These are phyloP conservation scores for Vigna unguiculata DNA, from an alignment of 306 rosid species.

Conservation along the genomic window DNA sequence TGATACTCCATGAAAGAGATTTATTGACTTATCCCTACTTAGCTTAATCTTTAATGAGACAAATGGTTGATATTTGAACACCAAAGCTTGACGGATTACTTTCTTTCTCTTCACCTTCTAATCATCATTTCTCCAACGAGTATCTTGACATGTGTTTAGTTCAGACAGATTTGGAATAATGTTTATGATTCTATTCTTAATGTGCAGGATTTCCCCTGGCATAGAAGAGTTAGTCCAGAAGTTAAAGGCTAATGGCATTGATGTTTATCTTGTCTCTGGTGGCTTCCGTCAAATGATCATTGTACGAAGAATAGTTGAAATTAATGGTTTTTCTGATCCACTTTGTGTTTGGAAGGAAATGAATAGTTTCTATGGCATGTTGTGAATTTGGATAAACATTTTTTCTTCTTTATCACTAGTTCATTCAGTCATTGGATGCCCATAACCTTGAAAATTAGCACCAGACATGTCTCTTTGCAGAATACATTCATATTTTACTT, in stretches of 20 bases:
- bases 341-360: constrained; percentile 21
- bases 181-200: constrained; percentile 6
- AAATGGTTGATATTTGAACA: constrained; percentile 8
- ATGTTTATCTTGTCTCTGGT: constrained; percentile 86
- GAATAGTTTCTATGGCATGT: neutral
- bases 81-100: constrained; percentile 13
- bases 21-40: constrained; percentile 9
- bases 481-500: constrained; percentile 14
- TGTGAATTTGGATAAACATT: constrained; percentile 13
- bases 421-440: constrained; percentile 12
- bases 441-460: neutral
- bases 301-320: constrained; percentile 56
- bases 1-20: neutral
- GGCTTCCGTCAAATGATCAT: constrained; percentile 97
- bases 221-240: constrained; percentile 75
- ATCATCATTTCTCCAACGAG: neutral
- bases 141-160: constrained; percentile 21
- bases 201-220: constrained; percentile 89
- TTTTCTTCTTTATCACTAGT: constrained; percentile 21
- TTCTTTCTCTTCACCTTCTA: constrained; percentile 24
- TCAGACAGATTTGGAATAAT: constrained; percentile 23
- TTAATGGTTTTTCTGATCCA: constrained; percentile 33
- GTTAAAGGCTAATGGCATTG: constrained; percentile 64
- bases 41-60: constrained; percentile 17
- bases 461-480: constrained; percentile 12